Conservation (phyloP, 1,139 yeast species). For the Petasospora fabianii region DNA sequence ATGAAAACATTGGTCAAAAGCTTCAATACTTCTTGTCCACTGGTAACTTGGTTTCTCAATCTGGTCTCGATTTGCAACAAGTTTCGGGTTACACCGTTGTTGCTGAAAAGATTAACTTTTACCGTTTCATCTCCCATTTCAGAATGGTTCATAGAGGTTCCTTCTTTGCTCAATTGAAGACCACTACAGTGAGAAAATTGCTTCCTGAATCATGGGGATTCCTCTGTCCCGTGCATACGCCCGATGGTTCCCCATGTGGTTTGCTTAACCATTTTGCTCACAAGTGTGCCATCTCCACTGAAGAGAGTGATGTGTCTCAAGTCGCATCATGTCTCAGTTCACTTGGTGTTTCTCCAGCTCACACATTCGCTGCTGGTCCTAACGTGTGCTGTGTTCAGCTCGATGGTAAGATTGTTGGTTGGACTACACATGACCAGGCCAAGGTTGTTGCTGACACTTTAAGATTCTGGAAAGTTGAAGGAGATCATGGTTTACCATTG, state of each 20-base stretch:
- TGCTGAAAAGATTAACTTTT: slow-evolving; percentile 96
- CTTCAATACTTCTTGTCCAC: slow-evolving; percentile 92
- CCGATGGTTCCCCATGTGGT: slow-evolving; percentile 99
- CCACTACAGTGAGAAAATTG: slow-evolving; percentile 94
- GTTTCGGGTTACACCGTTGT: slow-evolving; percentile 98
- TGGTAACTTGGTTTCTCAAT: slow-evolving; percentile 94
- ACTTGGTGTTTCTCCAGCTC: slow-evolving; percentile 80
- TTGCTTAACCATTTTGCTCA: slow-evolving; percentile 93
- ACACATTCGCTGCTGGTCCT: slow-evolving; percentile 84
- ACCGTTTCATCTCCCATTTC: slow-evolving; percentile 94
- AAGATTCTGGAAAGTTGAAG: slow-evolving; percentile 91
- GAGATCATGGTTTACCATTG: slow-evolving; percentile 68
- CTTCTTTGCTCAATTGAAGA: slow-evolving; percentile 95
- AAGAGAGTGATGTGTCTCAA: slow-evolving; percentile 65
- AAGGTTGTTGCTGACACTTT: slow-evolving; percentile 82
- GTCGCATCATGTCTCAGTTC: slow-evolving; percentile 65
- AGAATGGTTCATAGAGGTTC: slow-evolving; percentile 99
- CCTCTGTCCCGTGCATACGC: slow-evolving; percentile 98
- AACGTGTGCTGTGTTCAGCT: slow-evolving; percentile 83
- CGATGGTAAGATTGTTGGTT: slow-evolving; percentile 90
- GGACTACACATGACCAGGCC: slow-evolving; percentile 91
- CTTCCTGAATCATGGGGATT: slow-evolving; percentile 99
- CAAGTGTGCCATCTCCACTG: slow-evolving; percentile 84
- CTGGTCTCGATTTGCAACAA: slow-evolving; percentile 97
- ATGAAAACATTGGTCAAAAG: slow-evolving; percentile 93